These are phyloP conservation scores for Trypanosoma scelopori DNA, from an alignment of 208 protist species.

Conservation along the genomic window DNA sequence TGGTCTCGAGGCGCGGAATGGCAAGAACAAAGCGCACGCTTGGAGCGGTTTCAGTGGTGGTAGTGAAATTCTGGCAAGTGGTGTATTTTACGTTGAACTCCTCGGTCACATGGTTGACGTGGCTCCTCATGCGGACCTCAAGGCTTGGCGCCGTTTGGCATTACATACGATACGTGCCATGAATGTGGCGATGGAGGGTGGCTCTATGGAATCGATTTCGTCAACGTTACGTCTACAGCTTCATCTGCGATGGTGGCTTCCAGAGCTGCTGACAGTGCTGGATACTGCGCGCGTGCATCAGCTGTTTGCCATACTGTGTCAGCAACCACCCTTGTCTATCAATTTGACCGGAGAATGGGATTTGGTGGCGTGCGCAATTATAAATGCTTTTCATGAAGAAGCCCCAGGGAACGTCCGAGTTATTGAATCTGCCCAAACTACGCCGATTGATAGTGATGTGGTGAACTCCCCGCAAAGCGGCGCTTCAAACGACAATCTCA, in stretches of 20 bases:
- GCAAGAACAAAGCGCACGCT: not conserved
- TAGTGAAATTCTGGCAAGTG: constrained; percentile 1
- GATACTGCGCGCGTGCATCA: constrained; percentile 8
- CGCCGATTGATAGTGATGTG: not conserved
- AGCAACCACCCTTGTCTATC: not conserved
- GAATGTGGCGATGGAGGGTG: not conserved
- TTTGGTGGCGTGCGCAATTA: not conserved
- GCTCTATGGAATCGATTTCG: not conserved
- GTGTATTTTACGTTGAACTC: constrained; percentile 24
- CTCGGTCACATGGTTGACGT: constrained; percentile 2
- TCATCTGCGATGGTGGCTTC: constrained; percentile 28
- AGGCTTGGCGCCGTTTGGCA: constrained; percentile 20
- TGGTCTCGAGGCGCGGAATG: not conserved
- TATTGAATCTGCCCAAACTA: not conserved
- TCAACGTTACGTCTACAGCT: constrained; percentile 12
- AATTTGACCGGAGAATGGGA: constrained; percentile 15
- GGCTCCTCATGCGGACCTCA: constrained; percentile 3
- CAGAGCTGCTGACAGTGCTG: constrained; percentile 15
- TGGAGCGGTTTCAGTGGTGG: not conserved
- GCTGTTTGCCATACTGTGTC: not conserved
- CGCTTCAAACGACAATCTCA: not conserved
- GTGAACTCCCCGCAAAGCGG: not conserved
- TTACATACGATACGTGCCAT: constrained; percentile 1
- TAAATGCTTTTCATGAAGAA: constrained; percentile 10
- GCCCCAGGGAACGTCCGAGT: not conserved